These are phyloP conservation scores for Ceratocystis ficicola DNA, from an alignment of 2,329 filamentous ascomycete genomes.

Conservation along the genomic window DNA sequence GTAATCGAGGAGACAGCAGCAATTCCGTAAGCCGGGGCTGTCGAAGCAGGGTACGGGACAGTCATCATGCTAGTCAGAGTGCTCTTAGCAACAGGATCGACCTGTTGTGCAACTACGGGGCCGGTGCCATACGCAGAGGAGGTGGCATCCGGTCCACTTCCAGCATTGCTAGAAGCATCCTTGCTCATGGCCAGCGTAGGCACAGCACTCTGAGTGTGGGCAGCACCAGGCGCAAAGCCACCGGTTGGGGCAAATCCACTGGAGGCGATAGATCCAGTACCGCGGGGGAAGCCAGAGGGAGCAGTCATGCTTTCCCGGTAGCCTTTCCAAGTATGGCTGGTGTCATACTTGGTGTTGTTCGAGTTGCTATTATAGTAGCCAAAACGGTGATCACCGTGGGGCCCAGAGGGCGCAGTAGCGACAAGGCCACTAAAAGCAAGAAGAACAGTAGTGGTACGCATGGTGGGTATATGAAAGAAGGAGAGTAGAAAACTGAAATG, in stretches of 20 bases:
- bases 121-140: not conserved
- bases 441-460: conserved; percentile 13
- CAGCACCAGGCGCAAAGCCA: not conserved
- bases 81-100: not conserved
- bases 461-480: not conserved
- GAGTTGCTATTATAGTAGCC: not conserved
- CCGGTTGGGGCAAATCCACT: not conserved
- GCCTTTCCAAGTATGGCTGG: not conserved
- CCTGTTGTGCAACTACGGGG: not conserved
- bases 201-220: not conserved
- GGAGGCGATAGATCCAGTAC: not conserved
- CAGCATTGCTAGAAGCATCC: not conserved
- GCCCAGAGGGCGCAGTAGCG: not conserved
- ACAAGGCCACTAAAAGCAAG: conserved; percentile 12
- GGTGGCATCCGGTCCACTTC: not conserved
- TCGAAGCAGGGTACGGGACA: not conserved
- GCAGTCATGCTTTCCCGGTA: not conserved
- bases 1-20: not conserved
- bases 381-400: not conserved
- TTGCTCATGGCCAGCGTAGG: not conserved
- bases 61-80: not conserved
- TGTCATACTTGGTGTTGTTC: not conserved
- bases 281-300: not conserved
- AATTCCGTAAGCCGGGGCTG: not conserved
- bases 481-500: not conserved